phyloP scores from a whole-genome alignment of 805 yeast genomes.

The Myxozyma nipponensis region DNA sequence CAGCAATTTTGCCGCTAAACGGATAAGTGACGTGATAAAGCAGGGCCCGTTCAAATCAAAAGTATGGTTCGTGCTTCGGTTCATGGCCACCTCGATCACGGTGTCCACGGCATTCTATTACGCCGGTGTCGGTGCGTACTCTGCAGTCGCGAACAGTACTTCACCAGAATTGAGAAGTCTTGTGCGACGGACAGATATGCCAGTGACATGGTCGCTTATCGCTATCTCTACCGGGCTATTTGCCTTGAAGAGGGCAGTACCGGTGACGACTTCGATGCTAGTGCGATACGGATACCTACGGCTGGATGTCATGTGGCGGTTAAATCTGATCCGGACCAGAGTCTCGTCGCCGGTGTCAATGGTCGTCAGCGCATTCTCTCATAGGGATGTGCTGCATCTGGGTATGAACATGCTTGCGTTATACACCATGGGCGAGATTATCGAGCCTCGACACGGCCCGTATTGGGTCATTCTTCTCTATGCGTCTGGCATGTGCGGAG shows the following conservation, averaged over 20 bases:
- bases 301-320: constrained; percentile 8
- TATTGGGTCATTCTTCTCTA: constrained; percentile 9
- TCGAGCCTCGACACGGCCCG: constrained; percentile 15
- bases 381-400: constrained; percentile 16
- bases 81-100: constrained; percentile 7
- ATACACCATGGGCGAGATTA: constrained; percentile 16
- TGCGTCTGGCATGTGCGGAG: constrained; percentile 9
- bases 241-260: constrained; percentile 11
- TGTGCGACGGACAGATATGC: constrained; percentile 8
- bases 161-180: neutral
- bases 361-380: constrained; percentile 20
- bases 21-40: neutral
- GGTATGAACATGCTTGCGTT: constrained; percentile 15
- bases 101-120: constrained; percentile 5
- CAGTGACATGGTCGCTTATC: constrained; percentile 16
- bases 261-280: constrained; percentile 11
- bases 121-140: neutral
- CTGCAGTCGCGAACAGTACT: neutral
- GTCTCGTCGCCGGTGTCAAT: constrained; percentile 6
- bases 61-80: constrained; percentile 6
- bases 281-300: constrained; percentile 20
- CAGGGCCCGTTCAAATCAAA: neutral
- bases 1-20: neutral
- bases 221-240: constrained; percentile 10
- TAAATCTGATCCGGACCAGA: constrained; percentile 6